Evolutionary conservation across 768 basidiomycete species (phyloP).

Genomic region (Coprinellus micaceus): DNA sequence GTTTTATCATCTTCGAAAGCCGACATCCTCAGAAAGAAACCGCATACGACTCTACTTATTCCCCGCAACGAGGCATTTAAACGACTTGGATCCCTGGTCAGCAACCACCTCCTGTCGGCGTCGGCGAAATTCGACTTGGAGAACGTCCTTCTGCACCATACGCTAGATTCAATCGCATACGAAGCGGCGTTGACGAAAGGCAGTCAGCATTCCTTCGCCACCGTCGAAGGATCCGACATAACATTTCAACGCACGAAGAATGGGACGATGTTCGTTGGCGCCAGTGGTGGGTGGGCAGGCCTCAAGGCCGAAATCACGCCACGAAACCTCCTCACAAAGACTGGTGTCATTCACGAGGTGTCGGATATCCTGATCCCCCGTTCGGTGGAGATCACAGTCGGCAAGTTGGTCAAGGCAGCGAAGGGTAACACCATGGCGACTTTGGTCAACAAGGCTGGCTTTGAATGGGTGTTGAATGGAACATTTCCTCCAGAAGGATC

Average conservation of each 20-base stretch:
- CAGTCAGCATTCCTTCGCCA: constrained; percentile 69
- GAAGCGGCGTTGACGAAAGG: constrained; percentile 55
- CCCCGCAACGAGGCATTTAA: constrained; percentile 90
- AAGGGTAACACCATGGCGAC: constrained; percentile 87
- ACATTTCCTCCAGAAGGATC: constrained; percentile 71
- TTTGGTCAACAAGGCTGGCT: constrained; percentile 76
- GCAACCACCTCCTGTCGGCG: constrained; percentile 77
- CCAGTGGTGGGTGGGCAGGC: constrained; percentile 78
- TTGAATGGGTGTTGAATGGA: constrained; percentile 90
- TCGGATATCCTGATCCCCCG: constrained; percentile 84
- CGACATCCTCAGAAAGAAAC: constrained; percentile 56
- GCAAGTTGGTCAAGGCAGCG: constrained; percentile 87
- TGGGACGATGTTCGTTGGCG: constrained; percentile 49
- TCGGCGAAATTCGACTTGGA: constrained; percentile 78
- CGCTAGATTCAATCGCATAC: constrained; percentile 74
- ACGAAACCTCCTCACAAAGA: constrained; percentile 74
- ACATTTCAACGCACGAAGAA: constrained; percentile 57
- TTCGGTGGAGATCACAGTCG: constrained; percentile 78
- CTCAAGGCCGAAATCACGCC: constrained; percentile 58
- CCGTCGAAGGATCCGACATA: constrained; percentile 82
- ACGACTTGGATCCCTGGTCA: constrained; percentile 78
- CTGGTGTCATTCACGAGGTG: constrained; percentile 88
- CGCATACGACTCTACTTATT: constrained; percentile 77
- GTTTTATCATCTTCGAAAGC: constrained; percentile 85
- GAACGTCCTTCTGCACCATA: constrained; percentile 85